Percentiles rank a stretch among this genome's conserved stretches.
phyloP scores from a whole-genome alignment of 2,329 filamentous ascomycete species.

The Alternaria triticina region DNA sequence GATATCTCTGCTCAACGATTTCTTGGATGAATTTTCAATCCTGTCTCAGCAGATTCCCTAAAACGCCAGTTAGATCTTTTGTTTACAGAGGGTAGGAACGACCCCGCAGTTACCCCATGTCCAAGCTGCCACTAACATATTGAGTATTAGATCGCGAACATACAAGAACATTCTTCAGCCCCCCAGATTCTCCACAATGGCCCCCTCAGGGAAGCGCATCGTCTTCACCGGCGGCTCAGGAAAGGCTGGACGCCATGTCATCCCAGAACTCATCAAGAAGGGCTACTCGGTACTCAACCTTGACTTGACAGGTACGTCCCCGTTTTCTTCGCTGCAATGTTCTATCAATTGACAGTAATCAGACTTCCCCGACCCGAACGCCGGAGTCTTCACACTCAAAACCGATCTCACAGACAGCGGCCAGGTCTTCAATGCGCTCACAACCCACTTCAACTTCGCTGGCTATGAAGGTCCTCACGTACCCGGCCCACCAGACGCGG shows the following conservation, averaged over 20 bases:
- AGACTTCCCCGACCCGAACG: conserved; percentile 52
- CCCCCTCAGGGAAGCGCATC: conserved; percentile 49
- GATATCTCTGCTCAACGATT: neutral
- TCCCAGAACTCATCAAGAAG: conserved; percentile 58
- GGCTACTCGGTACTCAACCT: conserved; percentile 63
- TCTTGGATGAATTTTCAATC: neutral
- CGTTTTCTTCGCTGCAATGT: neutral
- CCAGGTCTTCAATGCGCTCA: conserved; percentile 62
- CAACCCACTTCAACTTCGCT: conserved; percentile 62
- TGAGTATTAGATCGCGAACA: neutral
- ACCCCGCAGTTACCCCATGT: conserved; percentile 1
- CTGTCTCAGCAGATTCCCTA: neutral
- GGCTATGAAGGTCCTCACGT: conserved; percentile 55
- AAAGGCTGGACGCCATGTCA: conserved; percentile 61
- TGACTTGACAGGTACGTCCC: conserved; percentile 49
- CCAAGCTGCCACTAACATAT: neutral
- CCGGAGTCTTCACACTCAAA: conserved; percentile 60
- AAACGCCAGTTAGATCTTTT: neutral
- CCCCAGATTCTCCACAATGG: conserved; percentile 18
- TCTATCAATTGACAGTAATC: neutral
- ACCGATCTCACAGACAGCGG: conserved; percentile 62
- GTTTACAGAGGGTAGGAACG: neutral
- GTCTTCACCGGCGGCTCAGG: conserved; percentile 58
- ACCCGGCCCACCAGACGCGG: conserved; percentile 61
- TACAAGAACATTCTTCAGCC: neutral